These are phyloP conservation scores for Graphilbum sp. DNA, from an alignment of 2,329 filamentous ascomycete species.

Conservation along the genomic window DNA sequence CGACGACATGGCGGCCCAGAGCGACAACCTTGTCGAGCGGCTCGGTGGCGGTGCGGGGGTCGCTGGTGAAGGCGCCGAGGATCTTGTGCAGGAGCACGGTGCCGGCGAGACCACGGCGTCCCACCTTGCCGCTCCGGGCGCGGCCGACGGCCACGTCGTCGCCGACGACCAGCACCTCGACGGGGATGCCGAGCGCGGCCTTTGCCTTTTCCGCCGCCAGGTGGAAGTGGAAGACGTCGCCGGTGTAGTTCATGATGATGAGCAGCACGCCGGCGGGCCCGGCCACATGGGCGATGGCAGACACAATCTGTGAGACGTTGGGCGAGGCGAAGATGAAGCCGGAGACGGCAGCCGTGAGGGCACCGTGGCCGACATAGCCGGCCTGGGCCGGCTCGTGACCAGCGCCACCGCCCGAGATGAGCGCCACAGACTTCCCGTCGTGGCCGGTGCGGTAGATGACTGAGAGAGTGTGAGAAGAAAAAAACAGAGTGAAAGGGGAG, in stretches of 20 bases:
- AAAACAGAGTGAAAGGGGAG: background rate
- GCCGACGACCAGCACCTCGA: slow-evolving; percentile 81
- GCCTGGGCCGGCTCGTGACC: slow-evolving; percentile 85
- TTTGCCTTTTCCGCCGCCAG: slow-evolving; percentile 87
- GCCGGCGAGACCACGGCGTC: slow-evolving; percentile 76
- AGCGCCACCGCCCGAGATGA: slow-evolving; percentile 67
- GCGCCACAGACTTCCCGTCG: background rate
- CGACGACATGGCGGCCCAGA: slow-evolving; percentile 53
- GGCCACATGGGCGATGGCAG: slow-evolving; percentile 56
- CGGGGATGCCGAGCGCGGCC: slow-evolving; percentile 50
- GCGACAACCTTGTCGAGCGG: slow-evolving; percentile 54
- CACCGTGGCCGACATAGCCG: slow-evolving; percentile 66
- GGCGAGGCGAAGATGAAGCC: slow-evolving; percentile 72
- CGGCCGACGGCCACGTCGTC: slow-evolving; percentile 87
- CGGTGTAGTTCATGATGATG: slow-evolving; percentile 93
- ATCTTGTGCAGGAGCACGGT: slow-evolving; percentile 89
- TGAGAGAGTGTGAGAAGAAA: background rate
- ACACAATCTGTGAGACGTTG: slow-evolving; percentile 62
- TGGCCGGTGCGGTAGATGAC: background rate
- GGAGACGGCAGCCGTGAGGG: slow-evolving; percentile 68
- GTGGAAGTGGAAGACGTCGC: slow-evolving; percentile 81
- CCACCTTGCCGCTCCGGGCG: slow-evolving; percentile 74
- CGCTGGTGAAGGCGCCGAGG: slow-evolving; percentile 55
- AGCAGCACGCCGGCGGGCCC: slow-evolving; percentile 52
- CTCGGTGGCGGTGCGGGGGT: slow-evolving; percentile 41